Base-by-base conservation (phyloP, 768 basidiomycete species). In the Boletales sp. region DNA sequence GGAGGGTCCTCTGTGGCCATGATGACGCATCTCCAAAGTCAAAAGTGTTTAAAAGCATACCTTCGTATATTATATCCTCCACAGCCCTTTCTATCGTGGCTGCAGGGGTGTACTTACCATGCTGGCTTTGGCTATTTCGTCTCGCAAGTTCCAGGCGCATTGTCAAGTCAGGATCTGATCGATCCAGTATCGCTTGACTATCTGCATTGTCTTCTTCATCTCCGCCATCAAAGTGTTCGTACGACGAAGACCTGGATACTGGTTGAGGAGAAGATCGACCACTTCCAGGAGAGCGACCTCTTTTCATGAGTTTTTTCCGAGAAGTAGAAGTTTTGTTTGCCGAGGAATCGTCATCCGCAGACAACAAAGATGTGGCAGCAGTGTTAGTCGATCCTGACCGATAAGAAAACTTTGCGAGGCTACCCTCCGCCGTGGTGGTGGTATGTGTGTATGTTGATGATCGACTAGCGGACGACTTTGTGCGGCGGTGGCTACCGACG, bases 111-210 rank as follows among this genome's bases (percentile, higher is more conserved):
- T 66, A 62, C 42, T 77, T 77, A 15, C 74, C 77, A 50, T 80
- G 77, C 57, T 92, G 90, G 64, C 78, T 87, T 60, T 84, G 76
- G 63, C 90, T 91, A 63, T 96, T 96, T 57, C 80, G 79, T 52
- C 90, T 74, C 6, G 94, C 94, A 43, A 95, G 72, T 54, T 90
- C 90, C 45, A 96, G 70, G 42, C 86, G 84, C 71, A 81, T 75
- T 18, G 84, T 78, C 46, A 95, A 73, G 62, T 94, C 87, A 57
- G 79, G 78, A 60, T 92, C 90, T 14, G 86, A 88, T 44, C 79
- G 73, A 54, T 89, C 84, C 55, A 80, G 68, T 11, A 68, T 66
- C 43, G 67, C 50, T 45, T 73, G 65, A 8, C 72, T 68, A 14
- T 69, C 68, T 18, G 77, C 66, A 37, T 73, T 75, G n/a, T 78